phyloP scores from a whole-genome alignment of 2,329 filamentous ascomycete species.

The Aspergillus carbonarius region DNA sequence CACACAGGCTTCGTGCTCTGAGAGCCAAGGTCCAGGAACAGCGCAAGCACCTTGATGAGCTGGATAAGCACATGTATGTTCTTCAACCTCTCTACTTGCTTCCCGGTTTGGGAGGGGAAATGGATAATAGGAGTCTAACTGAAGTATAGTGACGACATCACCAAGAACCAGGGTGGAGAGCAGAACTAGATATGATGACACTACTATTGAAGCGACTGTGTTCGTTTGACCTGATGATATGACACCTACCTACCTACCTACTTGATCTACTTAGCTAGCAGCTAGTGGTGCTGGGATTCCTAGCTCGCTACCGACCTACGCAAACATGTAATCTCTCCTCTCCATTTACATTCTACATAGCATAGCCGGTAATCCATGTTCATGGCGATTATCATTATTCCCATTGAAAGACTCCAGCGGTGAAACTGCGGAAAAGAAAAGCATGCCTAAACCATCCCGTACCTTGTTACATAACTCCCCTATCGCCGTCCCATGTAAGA shows the following conservation, averaged over 20 bases:
- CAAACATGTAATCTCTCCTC: neutral
- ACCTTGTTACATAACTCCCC: conserved; percentile 7
- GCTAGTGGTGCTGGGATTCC: neutral
- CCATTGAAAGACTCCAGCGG: neutral
- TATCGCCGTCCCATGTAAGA: conserved; percentile 77
- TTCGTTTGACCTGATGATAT: neutral
- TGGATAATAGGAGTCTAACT: neutral
- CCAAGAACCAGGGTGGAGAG: conserved; percentile 69
- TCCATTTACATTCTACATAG: neutral
- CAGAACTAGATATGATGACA: conserved; percentile 32
- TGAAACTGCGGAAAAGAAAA: neutral
- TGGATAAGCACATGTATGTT: conserved; percentile 81
- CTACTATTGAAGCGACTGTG: too few relatives aligned
- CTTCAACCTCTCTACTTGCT: neutral
- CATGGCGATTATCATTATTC: conserved; percentile 1
- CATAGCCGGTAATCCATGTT: neutral
- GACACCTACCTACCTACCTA: neutral
- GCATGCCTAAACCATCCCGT: conserved; percentile 1
- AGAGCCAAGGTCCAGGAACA: conserved; percentile 70
- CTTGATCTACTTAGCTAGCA: neutral
- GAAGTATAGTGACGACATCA: conserved; percentile 67
- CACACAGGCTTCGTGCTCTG: conserved; percentile 63
- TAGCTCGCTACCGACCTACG: neutral
- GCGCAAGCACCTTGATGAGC: conserved; percentile 77
- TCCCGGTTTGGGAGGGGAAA: conserved; percentile 9